These are phyloP conservation scores for Pezicula radicicola DNA, from an alignment of 2,329 filamentous ascomycete genomes.

Conservation along the genomic window DNA sequence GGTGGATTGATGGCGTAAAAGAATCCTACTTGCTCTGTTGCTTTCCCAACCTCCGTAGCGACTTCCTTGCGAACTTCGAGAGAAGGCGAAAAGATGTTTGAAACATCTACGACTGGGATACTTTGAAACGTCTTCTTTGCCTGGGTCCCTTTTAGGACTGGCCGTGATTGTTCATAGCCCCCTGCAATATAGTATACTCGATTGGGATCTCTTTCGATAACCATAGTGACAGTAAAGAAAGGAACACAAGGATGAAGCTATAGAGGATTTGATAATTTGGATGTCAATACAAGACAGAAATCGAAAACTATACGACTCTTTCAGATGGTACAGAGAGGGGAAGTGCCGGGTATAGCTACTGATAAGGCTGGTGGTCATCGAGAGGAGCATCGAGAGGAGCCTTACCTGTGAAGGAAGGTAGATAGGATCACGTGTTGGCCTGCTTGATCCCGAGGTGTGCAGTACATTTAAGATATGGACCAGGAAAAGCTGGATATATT, in stretches of 20 bases:
- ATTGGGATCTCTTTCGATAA: neutral
- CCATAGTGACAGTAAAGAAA: neutral
- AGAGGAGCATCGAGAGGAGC: no score
- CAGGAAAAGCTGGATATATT: no score
- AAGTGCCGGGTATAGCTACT: no score
- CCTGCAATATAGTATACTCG: constrained; percentile 4
- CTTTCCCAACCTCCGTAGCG: neutral
- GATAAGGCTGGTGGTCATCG: no score
- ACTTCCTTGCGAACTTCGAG: neutral
- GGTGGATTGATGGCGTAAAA: constrained; percentile 37
- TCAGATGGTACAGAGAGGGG: no score
- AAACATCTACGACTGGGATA: constrained; percentile 1
- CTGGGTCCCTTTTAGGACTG: constrained; percentile 8
- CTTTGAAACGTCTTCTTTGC: constrained; percentile 4
- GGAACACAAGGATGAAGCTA: no score
- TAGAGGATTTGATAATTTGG: neutral
- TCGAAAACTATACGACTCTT: no score
- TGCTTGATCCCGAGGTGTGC: no score
- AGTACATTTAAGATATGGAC: no score
- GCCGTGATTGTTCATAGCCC: constrained; percentile 7
- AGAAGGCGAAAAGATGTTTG: neutral
- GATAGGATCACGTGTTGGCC: no score
- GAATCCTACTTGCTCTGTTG: constrained; percentile 27
- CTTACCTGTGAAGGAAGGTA: no score
- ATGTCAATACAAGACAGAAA: neutral